phyloP scores from a whole-genome alignment of 306 rosid species.

The Quercus glauca region DNA sequence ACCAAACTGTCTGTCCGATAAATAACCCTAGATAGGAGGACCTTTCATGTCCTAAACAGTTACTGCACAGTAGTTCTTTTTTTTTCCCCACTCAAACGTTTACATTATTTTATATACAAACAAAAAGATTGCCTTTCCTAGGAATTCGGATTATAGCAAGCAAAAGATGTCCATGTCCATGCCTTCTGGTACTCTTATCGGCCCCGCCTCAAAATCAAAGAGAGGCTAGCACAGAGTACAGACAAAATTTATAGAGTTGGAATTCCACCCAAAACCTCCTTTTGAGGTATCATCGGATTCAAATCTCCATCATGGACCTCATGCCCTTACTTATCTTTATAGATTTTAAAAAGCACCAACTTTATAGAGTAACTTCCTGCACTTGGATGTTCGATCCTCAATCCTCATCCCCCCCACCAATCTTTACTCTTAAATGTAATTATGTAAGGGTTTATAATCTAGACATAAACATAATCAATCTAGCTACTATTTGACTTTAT shows the following conservation, averaged over 20 bases:
- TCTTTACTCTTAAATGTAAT: not conserved
- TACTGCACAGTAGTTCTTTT: not conserved
- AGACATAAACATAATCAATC: not conserved
- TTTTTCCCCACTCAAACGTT: not conserved
- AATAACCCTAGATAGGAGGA: no score
- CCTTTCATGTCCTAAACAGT: no score
- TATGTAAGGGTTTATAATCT: not conserved
- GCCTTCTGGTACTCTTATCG: not conserved
- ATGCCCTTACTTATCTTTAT: not conserved
- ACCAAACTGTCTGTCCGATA: no score
- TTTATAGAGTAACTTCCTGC: not conserved
- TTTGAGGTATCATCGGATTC: constrained; percentile 3
- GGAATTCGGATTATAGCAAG: not conserved
- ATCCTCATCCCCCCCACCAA: not conserved
- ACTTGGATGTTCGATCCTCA: no score
- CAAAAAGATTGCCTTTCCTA: not conserved
- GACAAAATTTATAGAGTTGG: constrained; percentile 53
- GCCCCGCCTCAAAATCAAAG: constrained; percentile 13
- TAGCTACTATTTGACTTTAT: not conserved
- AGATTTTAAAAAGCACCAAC: not conserved
- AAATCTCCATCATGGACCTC: not conserved
- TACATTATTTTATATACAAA: not conserved
- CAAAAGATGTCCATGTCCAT: constrained; percentile 1
- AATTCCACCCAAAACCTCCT: constrained; percentile 46
- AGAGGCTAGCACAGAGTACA: not conserved